Percentiles rank a stretch among this genome's conserved stretches.
phyloP scores from a whole-genome alignment of 345 rosid species.

The Salix suchowensis region DNA sequence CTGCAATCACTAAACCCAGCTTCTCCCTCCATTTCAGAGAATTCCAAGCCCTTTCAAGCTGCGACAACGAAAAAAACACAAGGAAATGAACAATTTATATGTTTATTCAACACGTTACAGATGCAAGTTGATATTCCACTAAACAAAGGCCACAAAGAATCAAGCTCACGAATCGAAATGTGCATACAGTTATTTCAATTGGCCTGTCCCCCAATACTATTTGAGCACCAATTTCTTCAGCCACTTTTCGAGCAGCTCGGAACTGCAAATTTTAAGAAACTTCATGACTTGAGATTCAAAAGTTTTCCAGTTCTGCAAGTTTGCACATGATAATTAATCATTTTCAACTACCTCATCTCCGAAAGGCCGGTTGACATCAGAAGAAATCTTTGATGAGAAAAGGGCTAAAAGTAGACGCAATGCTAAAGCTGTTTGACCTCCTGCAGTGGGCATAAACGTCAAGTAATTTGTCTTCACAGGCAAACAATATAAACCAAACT shows the following conservation, averaged over 20 bases:
- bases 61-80: constrained; percentile 4
- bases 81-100: background rate
- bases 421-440: constrained; percentile 86
- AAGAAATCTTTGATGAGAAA: constrained; percentile 79
- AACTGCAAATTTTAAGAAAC: constrained; percentile 41
- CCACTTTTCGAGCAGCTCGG: constrained; percentile 69
- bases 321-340: background rate
- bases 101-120: background rate
- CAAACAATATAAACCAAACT: background rate
- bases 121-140: background rate
- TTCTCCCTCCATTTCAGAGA: constrained; percentile 57
- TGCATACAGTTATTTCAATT: constrained; percentile 69
- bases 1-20: constrained; percentile 41
- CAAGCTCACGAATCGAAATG: background rate
- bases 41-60: constrained; percentile 84
- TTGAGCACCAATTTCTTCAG: constrained; percentile 88
- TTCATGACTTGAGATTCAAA: background rate
- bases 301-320: background rate
- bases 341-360: constrained; percentile 65
- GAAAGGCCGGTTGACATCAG: constrained; percentile 62
- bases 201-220: constrained; percentile 87
- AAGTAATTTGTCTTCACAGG: background rate
- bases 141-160: background rate
- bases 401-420: constrained; percentile 73
- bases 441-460: constrained; percentile 28